Percentiles rank a stretch among this genome's conserved stretches.
Conservation (phyloP, 2,329 filamentous ascomycete genomes). For the Gaeumannomyces sp. region DNA sequence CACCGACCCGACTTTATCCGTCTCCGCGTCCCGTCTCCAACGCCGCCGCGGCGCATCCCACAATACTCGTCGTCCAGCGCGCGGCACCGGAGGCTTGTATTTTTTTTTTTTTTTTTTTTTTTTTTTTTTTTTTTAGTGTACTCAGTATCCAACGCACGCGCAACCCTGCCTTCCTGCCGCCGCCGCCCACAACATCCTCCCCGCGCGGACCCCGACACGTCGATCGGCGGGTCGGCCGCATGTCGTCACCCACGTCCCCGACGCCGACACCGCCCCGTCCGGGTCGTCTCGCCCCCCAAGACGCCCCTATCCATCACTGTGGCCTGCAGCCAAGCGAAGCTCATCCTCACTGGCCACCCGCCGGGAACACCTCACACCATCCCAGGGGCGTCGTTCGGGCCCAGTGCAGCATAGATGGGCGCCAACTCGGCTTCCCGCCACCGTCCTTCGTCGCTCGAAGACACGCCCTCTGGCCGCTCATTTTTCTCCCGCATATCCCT, state of each 20-base stretch:
- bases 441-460: conserved; percentile 31
- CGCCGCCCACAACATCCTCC: not conserved
- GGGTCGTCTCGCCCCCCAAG: not conserved
- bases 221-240: not conserved
- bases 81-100: not conserved
- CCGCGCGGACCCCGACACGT: not conserved
- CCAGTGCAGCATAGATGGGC: conserved; percentile 36
- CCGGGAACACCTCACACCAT: not conserved
- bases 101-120: too few species aligned
- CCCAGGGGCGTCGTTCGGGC: conserved; percentile 7
- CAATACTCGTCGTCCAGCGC: not conserved
- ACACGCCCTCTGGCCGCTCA: conserved; percentile 21
- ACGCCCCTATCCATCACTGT: not conserved
- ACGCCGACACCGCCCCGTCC: not conserved
- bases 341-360: not conserved
- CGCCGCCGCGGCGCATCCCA: too few species aligned
- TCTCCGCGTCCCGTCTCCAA: not conserved
- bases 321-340: not conserved
- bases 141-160: not conserved
- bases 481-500: conserved; percentile 35
- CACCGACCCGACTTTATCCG: not conserved
- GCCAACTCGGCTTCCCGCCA: conserved; percentile 33
- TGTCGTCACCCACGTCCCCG: not conserved
- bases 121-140: too few species aligned
- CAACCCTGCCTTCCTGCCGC: not conserved